Percentiles rank a stretch among this genome's conserved stretches.
Conservation (phyloP, 768 basidiomycete genomes). For the Boletus subcaerulescens region DNA sequence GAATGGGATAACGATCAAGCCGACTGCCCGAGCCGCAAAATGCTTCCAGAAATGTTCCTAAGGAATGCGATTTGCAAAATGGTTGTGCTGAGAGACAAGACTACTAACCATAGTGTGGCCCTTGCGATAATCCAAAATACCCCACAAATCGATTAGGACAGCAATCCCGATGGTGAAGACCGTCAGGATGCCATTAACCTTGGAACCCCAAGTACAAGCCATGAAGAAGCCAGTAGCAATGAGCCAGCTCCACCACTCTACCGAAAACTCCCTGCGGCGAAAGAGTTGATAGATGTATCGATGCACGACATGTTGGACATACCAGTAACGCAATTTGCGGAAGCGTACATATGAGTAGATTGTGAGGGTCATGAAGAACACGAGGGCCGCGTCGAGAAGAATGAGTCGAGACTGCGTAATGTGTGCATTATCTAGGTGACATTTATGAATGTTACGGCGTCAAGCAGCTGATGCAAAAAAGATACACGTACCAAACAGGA, state of each 20-base stretch:
- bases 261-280: conserved; percentile 70
- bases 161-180: conserved; percentile 88
- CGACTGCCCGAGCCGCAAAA: conserved; percentile 79
- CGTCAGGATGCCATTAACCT: conserved; percentile 94
- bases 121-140: conserved; percentile 80
- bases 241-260: conserved; percentile 95
- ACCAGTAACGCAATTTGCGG: conserved; percentile 90
- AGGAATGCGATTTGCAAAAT: not conserved
- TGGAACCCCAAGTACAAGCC: conserved; percentile 95
- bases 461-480: not conserved
- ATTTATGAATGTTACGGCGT: conserved; percentile 2
- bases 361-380: conserved; percentile 95
- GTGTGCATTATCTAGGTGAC: conserved; percentile 83
- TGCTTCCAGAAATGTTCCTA: conserved; percentile 90
- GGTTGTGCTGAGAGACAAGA: not conserved
- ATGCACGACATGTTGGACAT: conserved; percentile 22
- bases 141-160: conserved; percentile 93
- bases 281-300: conserved; percentile 1
- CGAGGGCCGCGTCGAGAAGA: conserved; percentile 87
- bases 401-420: conserved; percentile 95
- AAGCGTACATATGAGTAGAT: conserved; percentile 93
- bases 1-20: conserved; percentile 86
- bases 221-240: conserved; percentile 87
- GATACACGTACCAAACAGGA: conserved; percentile 76
- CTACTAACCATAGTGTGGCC: conserved; percentile 69